Percentiles rank a stretch among this genome's conserved stretches.
These are phyloP conservation scores for Arachnopeziza araneosa DNA, from an alignment of 2,329 filamentous ascomycete species.

Conservation along the genomic window DNA sequence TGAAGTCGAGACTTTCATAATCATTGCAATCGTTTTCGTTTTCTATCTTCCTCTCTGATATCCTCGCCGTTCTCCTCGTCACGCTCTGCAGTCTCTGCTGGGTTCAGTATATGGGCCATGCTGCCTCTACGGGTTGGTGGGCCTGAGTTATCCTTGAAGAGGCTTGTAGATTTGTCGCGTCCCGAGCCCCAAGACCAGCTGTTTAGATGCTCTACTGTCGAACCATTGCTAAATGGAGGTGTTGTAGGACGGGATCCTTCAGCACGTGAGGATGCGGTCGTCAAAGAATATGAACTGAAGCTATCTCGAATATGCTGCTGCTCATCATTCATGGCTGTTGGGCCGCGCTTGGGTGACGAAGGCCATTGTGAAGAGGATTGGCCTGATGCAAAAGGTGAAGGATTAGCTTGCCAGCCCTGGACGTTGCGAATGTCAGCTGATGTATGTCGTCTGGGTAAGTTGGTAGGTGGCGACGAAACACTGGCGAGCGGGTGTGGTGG, in stretches of 20 bases:
- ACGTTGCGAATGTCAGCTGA: constrained; percentile 85
- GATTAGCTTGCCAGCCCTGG: constrained; percentile 65
- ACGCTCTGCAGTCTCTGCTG: constrained; percentile 60
- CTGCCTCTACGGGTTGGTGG: constrained; percentile 63
- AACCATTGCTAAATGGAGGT: constrained; percentile 28
- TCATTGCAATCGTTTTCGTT: constrained; percentile 54
- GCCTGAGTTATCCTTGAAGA: constrained; percentile 41
- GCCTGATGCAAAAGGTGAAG: constrained; percentile 63
- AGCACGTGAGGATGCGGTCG: constrained; percentile 25
- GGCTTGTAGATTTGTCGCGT: constrained; percentile 24
- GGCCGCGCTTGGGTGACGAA: constrained; percentile 53
- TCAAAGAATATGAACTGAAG: constrained; percentile 57
- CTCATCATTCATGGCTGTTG: constrained; percentile 36
- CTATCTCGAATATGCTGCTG: constrained; percentile 60
- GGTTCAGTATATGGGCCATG: constrained; percentile 69
- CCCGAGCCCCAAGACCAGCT: constrained; percentile 30
- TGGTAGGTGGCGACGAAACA: constrained; percentile 58
- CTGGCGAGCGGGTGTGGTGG: constrained; percentile 60
- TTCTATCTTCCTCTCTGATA: constrained; percentile 50
- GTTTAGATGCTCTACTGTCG: constrained; percentile 26
- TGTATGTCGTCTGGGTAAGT: constrained; percentile 78
- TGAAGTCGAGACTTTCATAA: not conserved
- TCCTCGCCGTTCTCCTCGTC: constrained; percentile 63
- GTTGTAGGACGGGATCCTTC: constrained; percentile 30
- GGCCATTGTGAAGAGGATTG: constrained; percentile 59